Evolutionary conservation across 2,329 filamentous ascomycete species (phyloP).

Genomic region (Colletotrichum sp.): DNA sequence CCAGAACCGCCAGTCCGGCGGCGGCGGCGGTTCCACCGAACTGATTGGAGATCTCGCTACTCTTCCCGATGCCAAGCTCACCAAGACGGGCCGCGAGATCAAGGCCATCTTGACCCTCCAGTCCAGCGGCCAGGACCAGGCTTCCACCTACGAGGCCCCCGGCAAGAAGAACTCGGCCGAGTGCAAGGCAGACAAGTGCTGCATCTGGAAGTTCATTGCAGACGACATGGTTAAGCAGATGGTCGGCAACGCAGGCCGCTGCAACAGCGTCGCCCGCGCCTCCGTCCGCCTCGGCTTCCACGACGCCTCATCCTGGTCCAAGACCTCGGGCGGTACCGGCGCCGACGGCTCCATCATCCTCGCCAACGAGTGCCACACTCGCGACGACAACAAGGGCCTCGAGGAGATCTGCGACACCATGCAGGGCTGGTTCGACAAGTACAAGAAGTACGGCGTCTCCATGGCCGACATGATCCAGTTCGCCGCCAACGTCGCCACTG

Average conservation of each 20-base stretch:
- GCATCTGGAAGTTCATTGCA: slow-evolving; percentile 48
- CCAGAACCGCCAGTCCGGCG: slow-evolving; percentile 8
- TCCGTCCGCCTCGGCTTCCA: slow-evolving; percentile 54
- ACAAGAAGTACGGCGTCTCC: slow-evolving; percentile 44
- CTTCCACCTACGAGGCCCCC: slow-evolving; percentile 19
- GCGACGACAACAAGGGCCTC: slow-evolving; percentile 52
- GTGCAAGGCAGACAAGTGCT: slow-evolving; percentile 45
- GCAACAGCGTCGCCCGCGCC: slow-evolving; percentile 46
- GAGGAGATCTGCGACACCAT: slow-evolving; percentile 45
- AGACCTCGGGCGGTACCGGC: slow-evolving; percentile 41
- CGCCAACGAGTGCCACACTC: slow-evolving; percentile 38
- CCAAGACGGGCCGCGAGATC: slow-evolving; percentile 38
- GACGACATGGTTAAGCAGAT: slow-evolving; percentile 42
- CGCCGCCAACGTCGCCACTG: slow-evolving; percentile 53
- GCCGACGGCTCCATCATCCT: slow-evolving; percentile 52
- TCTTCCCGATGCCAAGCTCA: slow-evolving; percentile 33
- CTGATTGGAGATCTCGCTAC: slow-evolving; percentile 43
- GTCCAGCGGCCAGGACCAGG: slow-evolving; percentile 27
- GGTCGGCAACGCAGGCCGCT: slow-evolving; percentile 40
- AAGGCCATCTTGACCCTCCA: slow-evolving; percentile 38
- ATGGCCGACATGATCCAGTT: slow-evolving; percentile 62
- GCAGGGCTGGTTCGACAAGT: slow-evolving; percentile 43
- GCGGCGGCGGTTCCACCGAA: slow-evolving; percentile 20
- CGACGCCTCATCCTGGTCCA: slow-evolving; percentile 50
- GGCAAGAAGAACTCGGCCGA: slow-evolving; percentile 25